Conservation (phyloP, 805 yeast species). For the Ogataea nakhonphanomensis region DNA sequence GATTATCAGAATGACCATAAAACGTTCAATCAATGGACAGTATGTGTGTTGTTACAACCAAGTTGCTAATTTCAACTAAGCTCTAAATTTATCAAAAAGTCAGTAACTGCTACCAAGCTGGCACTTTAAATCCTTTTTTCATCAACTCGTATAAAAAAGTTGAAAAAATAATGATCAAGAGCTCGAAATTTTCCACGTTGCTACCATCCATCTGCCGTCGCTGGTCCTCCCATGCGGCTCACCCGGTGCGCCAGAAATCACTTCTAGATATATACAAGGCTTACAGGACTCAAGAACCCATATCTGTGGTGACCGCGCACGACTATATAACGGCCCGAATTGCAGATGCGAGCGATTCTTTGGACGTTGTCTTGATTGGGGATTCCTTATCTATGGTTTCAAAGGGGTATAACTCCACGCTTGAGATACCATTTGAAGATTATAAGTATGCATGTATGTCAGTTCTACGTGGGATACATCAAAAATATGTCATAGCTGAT, state of each 20-base stretch:
- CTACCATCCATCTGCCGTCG: not conserved
- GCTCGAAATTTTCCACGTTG: too few species aligned
- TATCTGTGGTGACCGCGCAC: conserved; percentile 69
- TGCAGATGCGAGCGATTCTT: conserved; percentile 57
- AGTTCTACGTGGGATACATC: conserved; percentile 64
- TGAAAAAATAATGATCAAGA: not conserved
- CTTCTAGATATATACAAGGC: conserved; percentile 22
- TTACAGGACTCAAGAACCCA: conserved; percentile 21
- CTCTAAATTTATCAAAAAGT: too few species aligned
- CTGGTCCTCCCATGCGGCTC: conserved; percentile 21
- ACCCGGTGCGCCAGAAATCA: conserved; percentile 20
- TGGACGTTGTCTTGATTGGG: conserved; percentile 77
- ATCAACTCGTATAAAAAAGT: not conserved
- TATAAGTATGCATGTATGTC: conserved; percentile 74
- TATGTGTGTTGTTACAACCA: too few species aligned
- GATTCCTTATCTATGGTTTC: conserved; percentile 94
- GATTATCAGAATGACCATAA: too few species aligned
- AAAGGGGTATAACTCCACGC: conserved; percentile 74
- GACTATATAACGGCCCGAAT: conserved; percentile 74
- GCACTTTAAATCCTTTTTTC: not conserved
- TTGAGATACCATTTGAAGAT: conserved; percentile 73
- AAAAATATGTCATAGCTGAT: conserved; percentile 75
- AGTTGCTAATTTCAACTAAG: too few species aligned
- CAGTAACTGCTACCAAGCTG: too few species aligned
- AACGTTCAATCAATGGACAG: too few species aligned